Evolutionary conservation across 768 basidiomycete genomes (phyloP).

Genomic region (Suillus paluster): DNA sequence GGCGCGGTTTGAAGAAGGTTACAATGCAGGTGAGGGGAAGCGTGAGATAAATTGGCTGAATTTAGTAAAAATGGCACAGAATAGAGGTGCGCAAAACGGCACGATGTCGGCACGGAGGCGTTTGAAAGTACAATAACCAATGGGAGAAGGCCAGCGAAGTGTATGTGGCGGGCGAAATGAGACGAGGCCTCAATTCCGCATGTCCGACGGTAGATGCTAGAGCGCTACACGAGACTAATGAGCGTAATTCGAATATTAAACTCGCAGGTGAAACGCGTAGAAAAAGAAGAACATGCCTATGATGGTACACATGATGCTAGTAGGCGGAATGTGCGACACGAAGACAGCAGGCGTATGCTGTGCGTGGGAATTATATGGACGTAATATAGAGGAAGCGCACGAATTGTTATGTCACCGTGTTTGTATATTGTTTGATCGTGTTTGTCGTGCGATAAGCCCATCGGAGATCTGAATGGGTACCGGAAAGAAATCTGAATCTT

Average conservation of each 20-base stretch:
- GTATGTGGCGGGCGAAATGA: conserved; percentile 9
- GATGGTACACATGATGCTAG: background rate
- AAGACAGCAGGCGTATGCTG: conserved; percentile 23
- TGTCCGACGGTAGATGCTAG: conserved; percentile 6
- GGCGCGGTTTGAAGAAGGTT: background rate
- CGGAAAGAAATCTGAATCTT: conserved; percentile 25
- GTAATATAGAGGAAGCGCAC: conserved; percentile 24
- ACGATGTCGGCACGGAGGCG: conserved; percentile 3
- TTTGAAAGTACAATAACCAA: background rate
- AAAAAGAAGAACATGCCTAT: no score
- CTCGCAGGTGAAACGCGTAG: no score
- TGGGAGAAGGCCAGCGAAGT: background rate
- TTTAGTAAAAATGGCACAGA: conserved; percentile 5
- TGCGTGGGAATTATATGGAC: conserved; percentile 38
- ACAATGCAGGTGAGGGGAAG: conserved; percentile 12
- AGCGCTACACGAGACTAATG: no score
- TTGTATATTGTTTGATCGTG: conserved; percentile 21
- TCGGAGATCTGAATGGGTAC: conserved; percentile 31
- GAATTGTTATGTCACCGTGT: conserved; percentile 30
- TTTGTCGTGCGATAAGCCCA: conserved; percentile 22
- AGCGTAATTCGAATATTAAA: no score
- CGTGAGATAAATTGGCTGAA: conserved; percentile 3
- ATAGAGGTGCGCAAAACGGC: background rate
- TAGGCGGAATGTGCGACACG: conserved; percentile 14
- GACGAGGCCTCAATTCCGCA: conserved; percentile 22